These are phyloP conservation scores for Capronia americana DNA, from an alignment of 2,329 filamentous ascomycete genomes.

Conservation along the genomic window DNA sequence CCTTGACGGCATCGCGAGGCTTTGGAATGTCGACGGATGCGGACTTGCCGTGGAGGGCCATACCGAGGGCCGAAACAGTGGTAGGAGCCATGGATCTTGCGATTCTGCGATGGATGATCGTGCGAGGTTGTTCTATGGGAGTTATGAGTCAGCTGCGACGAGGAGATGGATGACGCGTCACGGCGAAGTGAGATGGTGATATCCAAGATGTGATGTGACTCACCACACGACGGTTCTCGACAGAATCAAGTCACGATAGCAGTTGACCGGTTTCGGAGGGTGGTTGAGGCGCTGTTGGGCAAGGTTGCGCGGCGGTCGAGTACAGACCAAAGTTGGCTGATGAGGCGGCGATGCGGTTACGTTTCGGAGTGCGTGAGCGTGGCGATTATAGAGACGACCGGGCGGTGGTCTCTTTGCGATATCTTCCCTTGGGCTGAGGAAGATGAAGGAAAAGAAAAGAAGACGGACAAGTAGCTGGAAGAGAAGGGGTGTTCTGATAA, in stretches of 20 bases:
- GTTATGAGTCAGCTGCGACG: conserved; percentile 36
- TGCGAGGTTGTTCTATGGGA: conserved; percentile 22
- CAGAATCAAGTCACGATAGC: conserved; percentile 27
- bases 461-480: conserved; percentile 25
- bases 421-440: conserved; percentile 40
- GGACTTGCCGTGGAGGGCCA: conserved; percentile 59
- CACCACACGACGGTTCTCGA: conserved; percentile 30
- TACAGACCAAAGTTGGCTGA: conserved; percentile 25
- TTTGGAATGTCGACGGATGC: conserved; percentile 58
- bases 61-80: conserved; percentile 54
- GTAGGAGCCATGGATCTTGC: conserved; percentile 52
- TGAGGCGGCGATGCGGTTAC: conserved; percentile 24
- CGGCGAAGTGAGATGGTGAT: neutral
- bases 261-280: conserved; percentile 9
- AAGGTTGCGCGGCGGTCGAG: conserved; percentile 23
- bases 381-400: conserved; percentile 37
- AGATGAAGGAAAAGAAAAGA: conserved; percentile 33
- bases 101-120: conserved; percentile 31
- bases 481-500: conserved; percentile 33
- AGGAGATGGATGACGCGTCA: conserved; percentile 24
- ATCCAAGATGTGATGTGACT: conserved; percentile 26
- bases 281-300: conserved; percentile 22
- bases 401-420: conserved; percentile 33
- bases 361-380: conserved; percentile 20
- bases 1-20: conserved; percentile 47